A percentile compares a stretch with the other conserved stretches of the same genome.
Conservation (phyloP, 2,329 filamentous ascomycete genomes). For the Cladosporium sp. region DNA sequence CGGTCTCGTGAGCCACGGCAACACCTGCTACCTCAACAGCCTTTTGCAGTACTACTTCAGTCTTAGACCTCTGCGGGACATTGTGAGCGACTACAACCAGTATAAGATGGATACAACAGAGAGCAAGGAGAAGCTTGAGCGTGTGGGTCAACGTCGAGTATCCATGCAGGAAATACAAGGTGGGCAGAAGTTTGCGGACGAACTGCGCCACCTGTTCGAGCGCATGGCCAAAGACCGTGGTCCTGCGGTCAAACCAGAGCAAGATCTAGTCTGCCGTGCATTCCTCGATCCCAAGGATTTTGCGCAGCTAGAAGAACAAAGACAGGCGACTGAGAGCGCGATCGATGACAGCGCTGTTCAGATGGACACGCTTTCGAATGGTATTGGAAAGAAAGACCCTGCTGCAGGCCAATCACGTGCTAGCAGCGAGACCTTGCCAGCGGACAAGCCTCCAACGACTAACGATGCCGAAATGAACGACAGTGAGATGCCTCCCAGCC, state of each 20-base stretch:
- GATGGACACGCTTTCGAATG: background rate
- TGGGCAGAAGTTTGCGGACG: slow-evolving; percentile 32
- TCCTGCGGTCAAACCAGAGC: slow-evolving; percentile 29
- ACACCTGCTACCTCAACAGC: slow-evolving; percentile 97
- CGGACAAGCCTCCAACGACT: slow-evolving; percentile 16
- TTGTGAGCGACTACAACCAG: slow-evolving; percentile 72
- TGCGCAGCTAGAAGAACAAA: slow-evolving; percentile 20
- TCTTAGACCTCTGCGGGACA: slow-evolving; percentile 71
- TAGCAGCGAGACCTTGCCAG: slow-evolving; percentile 26
- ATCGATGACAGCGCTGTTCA: slow-evolving; percentile 16
- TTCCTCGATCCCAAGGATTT: slow-evolving; percentile 30
- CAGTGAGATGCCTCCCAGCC: slow-evolving; percentile 22
- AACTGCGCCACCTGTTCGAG: slow-evolving; percentile 32
- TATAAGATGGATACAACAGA: slow-evolving; percentile 65
- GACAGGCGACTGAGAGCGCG: slow-evolving; percentile 11
- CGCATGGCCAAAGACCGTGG: slow-evolving; percentile 32
- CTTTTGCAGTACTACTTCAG: slow-evolving; percentile 94
- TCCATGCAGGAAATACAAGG: slow-evolving; percentile 30
- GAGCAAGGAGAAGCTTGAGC: slow-evolving; percentile 59
- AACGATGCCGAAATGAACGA: slow-evolving; percentile 22
- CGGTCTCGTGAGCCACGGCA: slow-evolving; percentile 88
- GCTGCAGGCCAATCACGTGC: slow-evolving; percentile 11
- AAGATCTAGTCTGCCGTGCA: slow-evolving; percentile 33
- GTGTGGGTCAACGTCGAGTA: slow-evolving; percentile 70
- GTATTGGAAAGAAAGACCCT: background rate